Evolutionary conservation across 2,329 filamentous ascomycete genomes (phyloP).

Genomic region (Aschersonia sp.): DNA sequence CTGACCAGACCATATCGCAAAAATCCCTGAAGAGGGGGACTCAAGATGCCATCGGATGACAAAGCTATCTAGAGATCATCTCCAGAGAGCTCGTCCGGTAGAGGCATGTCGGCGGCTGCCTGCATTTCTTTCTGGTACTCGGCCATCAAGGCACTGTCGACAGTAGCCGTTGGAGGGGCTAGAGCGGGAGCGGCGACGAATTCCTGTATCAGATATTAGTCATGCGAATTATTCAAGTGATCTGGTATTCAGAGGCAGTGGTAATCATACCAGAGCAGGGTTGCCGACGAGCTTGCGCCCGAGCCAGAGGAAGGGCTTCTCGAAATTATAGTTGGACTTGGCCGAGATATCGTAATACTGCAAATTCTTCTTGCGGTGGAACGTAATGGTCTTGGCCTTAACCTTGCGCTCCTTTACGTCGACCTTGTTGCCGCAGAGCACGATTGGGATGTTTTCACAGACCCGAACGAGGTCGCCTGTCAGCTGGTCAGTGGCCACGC

Average conservation of each 20-base stretch:
- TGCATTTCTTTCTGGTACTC: constrained; percentile 84
- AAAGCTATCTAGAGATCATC: constrained; percentile 40
- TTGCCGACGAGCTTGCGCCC: constrained; percentile 97
- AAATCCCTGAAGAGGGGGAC: too few species aligned
- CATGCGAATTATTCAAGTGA: constrained; percentile 11
- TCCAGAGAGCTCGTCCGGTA: constrained; percentile 88
- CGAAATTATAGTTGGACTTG: constrained; percentile 99
- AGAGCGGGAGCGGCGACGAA: constrained; percentile 93
- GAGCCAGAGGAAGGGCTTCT: constrained; percentile 99
- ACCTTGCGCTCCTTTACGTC: constrained; percentile 99
- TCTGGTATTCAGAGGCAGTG: not conserved
- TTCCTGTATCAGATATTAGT: constrained; percentile 43
- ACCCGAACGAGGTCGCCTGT: constrained; percentile 96
- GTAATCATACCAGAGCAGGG: constrained; percentile 26
- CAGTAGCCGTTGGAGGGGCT: constrained; percentile 79
- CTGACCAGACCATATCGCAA: too few species aligned
- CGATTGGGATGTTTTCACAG: constrained; percentile 98
- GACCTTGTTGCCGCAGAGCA: constrained; percentile 98
- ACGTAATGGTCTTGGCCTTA: constrained; percentile 99
- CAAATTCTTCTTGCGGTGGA: constrained; percentile 99
- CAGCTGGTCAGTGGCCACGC: constrained; percentile 6
- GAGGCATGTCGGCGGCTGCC: constrained; percentile 63
- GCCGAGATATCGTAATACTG: constrained; percentile 99
- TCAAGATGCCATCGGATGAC: constrained; percentile 3
- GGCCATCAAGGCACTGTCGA: constrained; percentile 70